Evolutionary conservation across 83 land plant genomes (phyloP).

Genomic region (Thuja plicata): DNA sequence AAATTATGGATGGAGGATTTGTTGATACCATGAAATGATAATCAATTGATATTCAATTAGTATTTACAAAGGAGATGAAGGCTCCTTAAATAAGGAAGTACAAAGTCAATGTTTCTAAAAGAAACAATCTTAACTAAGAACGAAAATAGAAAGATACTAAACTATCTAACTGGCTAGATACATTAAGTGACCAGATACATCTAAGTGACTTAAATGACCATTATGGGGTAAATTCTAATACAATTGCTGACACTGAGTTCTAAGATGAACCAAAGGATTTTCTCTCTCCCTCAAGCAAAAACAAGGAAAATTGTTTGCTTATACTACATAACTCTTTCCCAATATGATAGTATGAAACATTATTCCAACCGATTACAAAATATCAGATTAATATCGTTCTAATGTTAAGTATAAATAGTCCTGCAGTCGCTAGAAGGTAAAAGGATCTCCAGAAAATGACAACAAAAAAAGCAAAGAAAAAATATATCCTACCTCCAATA

Average conservation of each 20-base stretch:
- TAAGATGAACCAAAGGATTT: neutral
- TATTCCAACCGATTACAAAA: neutral
- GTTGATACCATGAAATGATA: no score
- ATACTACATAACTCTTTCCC: neutral
- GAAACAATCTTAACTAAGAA: no score
- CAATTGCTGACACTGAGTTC: neutral
- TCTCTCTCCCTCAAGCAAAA: neutral
- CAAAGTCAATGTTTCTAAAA: no score
- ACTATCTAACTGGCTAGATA: no score
- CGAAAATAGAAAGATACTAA: no score
- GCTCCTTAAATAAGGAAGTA: no score
- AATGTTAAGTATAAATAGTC: neutral
- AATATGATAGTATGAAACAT: neutral
- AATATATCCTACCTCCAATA: conserved; percentile 73
- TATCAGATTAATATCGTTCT: neutral
- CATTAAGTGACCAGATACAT: no score
- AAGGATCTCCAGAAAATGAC: neutral
- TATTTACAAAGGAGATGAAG: no score
- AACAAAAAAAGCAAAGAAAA: neutral
- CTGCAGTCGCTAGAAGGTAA: neutral
- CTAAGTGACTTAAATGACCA: no score
- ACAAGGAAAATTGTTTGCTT: neutral
- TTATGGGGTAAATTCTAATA: no score
- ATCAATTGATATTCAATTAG: no score
- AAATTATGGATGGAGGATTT: no score